phyloP scores from a whole-genome alignment of 768 basidiomycete species.

The Hericium erinaceus region DNA sequence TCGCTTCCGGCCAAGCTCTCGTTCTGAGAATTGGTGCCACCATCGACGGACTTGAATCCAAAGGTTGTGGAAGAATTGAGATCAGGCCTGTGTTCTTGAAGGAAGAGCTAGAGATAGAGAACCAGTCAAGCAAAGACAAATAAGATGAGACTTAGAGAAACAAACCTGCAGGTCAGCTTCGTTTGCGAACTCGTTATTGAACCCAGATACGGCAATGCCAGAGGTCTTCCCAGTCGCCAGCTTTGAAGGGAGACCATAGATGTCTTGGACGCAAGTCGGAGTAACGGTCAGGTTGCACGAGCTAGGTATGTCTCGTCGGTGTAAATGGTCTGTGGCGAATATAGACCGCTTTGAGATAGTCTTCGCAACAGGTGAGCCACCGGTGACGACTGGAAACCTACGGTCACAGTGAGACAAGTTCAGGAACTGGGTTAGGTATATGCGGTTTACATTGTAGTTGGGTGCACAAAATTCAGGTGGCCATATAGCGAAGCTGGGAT shows the following conservation, averaged over 20 bases:
- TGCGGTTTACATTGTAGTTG: slow-evolving; percentile 18
- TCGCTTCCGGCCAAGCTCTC: slow-evolving; percentile 24
- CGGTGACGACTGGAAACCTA: not conserved
- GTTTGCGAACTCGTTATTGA: not conserved
- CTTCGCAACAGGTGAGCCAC: not conserved
- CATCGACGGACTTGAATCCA: slow-evolving; percentile 27
- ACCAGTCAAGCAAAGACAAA: no score
- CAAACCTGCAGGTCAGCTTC: not conserved
- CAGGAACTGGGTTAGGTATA: not conserved
- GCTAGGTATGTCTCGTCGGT: not conserved
- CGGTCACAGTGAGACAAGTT: not conserved
- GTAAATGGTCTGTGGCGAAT: not conserved
- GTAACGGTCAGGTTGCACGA: not conserved
- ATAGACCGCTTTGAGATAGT: not conserved
- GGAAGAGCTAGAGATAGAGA: slow-evolving; percentile 13
- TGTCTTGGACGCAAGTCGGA: not conserved
- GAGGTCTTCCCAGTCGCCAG: not conserved
- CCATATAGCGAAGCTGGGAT: slow-evolving; percentile 20
- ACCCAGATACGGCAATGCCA: not conserved
- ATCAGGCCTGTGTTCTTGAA: slow-evolving; percentile 22
- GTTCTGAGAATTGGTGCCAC: slow-evolving; percentile 25
- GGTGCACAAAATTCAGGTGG: slow-evolving; percentile 22
- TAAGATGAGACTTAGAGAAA: not conserved
- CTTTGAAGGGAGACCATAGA: not conserved
- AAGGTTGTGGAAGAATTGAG: slow-evolving; percentile 25